Evolutionary conservation across 345 rosid species (phyloP), one percentile per base, ranked within the genome.

Genomic region (Gossypium bickii): DNA sequence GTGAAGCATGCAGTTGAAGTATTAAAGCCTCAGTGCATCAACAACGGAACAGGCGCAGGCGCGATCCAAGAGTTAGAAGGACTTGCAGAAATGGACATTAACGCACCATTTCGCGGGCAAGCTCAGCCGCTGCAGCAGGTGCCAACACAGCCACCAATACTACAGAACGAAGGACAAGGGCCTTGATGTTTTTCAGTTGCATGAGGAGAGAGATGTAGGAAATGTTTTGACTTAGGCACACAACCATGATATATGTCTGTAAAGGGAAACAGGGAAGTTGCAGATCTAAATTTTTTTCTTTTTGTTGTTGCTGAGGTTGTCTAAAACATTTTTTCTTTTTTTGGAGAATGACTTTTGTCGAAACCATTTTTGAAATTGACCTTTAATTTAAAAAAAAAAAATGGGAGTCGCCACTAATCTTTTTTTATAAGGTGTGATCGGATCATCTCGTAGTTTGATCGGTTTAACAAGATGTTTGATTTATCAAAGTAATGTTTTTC

Each of bases 1-100:
- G 84, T 90, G 58, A 83, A 76, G 81, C 80, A 82, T 62, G 90
- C 87, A 1, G 75, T 83, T 11, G 79, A 70, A 8, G 79, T 77
- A 25, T 75, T 95, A 48, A 89, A 77, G 80, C 87, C 87, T 13
- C 88, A 79, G 66, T 66, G 83, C 29, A 69, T 81, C 9, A 34
- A 34, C 41, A 34, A 34, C 41, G 41, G 41, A 34, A 5, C 7
- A 34, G 41, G 41, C 41, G 7, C 41, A 34, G 82, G 74, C 13
- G 94, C 94, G 12, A 82, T 90, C 52, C 80, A 82, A 57, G 89
- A 90, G 59, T 76, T 95, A 57, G 94, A 91, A 83, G 88, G 82
- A 45, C 88, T 95, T 16, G 86, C 85, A 4, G 58, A 80, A 2
- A 72, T 82, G 79, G 92, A 87, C 78, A 79, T 83, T 2, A 59